Conservation (phyloP, 2,329 filamentous ascomycete species). For the Aspergillus awamori region DNA sequence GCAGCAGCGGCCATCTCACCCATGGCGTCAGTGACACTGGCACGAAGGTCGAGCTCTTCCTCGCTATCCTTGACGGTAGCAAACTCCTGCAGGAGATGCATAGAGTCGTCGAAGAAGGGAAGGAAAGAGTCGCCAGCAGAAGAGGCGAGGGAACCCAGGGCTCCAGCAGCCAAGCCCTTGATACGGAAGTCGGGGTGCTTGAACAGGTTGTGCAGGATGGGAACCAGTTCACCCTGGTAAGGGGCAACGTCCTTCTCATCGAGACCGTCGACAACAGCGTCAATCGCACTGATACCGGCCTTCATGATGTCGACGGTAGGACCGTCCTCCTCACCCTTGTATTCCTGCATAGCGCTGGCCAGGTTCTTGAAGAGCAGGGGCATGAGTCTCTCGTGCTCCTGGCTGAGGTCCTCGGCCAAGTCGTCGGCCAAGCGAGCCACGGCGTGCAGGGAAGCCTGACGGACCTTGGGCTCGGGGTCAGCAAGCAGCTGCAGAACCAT, state of each 20-base stretch:
- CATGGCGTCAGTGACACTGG: conserved; percentile 88
- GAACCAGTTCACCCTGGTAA: conserved; percentile 81
- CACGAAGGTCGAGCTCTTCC: conserved; percentile 86
- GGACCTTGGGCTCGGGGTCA: conserved; percentile 80
- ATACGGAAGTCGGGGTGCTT: conserved; percentile 83
- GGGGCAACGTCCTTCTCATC: conserved; percentile 77
- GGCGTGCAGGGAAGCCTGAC: conserved; percentile 83
- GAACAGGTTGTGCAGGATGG: conserved; percentile 81
- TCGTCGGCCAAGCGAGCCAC: conserved; percentile 91
- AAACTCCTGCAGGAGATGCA: conserved; percentile 84
- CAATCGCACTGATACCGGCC: conserved; percentile 84
- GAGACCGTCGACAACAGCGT: conserved; percentile 74
- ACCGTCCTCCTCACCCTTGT: conserved; percentile 67
- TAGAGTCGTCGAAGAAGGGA: conserved; percentile 89
- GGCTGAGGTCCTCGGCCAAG: conserved; percentile 83
- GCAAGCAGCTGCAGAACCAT: conserved; percentile 78
- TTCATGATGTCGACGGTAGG: conserved; percentile 85
- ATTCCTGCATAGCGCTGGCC: conserved; percentile 72
- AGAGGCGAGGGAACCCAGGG: conserved; percentile 85
- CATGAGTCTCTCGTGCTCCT: conserved; percentile 83
- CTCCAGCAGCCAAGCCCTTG: conserved; percentile 85
- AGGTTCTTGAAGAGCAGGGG: conserved; percentile 85
- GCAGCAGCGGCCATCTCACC: conserved; percentile 90
- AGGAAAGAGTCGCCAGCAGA: conserved; percentile 81
- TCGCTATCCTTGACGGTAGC: conserved; percentile 85